Percentiles rank a stretch among this genome's conserved stretches.
These are phyloP conservation scores for Phytophthora macrochlamydospora DNA, from an alignment of 352 stramenopile genomes.

Conservation along the genomic window DNA sequence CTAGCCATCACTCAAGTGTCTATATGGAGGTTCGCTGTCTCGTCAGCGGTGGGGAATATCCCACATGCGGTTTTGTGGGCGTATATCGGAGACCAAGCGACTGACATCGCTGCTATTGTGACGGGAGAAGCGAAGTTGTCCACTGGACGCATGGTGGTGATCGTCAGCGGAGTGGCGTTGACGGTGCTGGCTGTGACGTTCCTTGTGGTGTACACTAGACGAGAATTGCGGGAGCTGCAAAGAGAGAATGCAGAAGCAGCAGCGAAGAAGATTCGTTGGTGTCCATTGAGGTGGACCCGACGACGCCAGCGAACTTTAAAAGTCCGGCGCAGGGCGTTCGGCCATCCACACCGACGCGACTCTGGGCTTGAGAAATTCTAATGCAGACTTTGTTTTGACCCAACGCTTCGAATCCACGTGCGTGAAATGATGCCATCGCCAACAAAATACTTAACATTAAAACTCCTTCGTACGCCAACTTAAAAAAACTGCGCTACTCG, in stretches of 20 bases:
- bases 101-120: conserved; percentile 65
- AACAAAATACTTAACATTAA: no score
- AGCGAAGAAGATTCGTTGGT: conserved; percentile 52
- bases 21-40: conserved; percentile 55
- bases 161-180: conserved; percentile 44
- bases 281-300: conserved; percentile 34
- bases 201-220: conserved; percentile 71
- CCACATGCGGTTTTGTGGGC: conserved; percentile 76
- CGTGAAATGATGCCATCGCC: no score
- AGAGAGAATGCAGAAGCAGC: conserved; percentile 56
- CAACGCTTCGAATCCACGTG: no score
- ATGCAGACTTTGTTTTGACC: no score
- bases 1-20: conserved; percentile 77
- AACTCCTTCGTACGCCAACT: no score
- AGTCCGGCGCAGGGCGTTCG: conserved; percentile 20
- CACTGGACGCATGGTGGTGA: conserved; percentile 44
- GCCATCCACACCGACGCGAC: conserved; percentile 23
- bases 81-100: conserved; percentile 71
- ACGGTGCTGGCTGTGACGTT: conserved; percentile 60
- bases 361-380: conserved; percentile 15
- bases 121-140: conserved; percentile 57
- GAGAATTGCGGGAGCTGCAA: conserved; percentile 66
- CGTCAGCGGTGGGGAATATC: conserved; percentile 53
- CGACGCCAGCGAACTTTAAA: conserved; percentile 13
- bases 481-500: no score